A percentile compares a stretch with the other conserved stretches of the same genome.
Conservation (phyloP, 768 basidiomycete genomes). For the Imleria badia region DNA sequence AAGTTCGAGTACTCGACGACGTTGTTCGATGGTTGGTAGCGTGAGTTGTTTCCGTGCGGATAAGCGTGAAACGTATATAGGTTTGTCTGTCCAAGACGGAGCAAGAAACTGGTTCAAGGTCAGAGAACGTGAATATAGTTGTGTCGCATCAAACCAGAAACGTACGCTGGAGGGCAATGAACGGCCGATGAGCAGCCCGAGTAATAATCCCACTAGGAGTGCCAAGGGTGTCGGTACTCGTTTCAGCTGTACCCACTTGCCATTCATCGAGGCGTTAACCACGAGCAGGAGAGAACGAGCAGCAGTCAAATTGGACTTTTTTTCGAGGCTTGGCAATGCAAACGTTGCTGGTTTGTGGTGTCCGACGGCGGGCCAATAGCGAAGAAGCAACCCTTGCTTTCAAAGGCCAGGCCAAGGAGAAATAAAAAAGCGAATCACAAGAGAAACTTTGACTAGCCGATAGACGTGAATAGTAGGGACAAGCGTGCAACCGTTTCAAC, state of each 20-base stretch:
- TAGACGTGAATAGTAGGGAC: too few species aligned
- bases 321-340: too few species aligned
- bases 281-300: background rate
- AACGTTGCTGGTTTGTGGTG: background rate
- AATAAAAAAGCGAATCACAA: too few species aligned
- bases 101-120: slow-evolving; percentile 20
- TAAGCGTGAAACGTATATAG: slow-evolving; percentile 46
- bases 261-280: slow-evolving; percentile 24
- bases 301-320: too few species aligned
- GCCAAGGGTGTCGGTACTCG: slow-evolving; percentile 56
- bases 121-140: background rate
- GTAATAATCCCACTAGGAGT: slow-evolving; percentile 57
- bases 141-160: background rate
- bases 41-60: slow-evolving; percentile 63
- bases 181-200: slow-evolving; percentile 59
- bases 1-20: slow-evolving; percentile 81
- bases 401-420: too few species aligned
- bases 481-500: background rate
- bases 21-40: slow-evolving; percentile 80
- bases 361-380: too few species aligned
- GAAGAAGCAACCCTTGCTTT: too few species aligned
- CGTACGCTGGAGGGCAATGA: slow-evolving; percentile 40
- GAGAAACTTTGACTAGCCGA: too few species aligned
- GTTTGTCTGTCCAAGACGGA: slow-evolving; percentile 55
- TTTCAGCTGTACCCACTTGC: slow-evolving; percentile 36